Base-by-base conservation (phyloP, 1,284 basidiomycete genomes). In the Ceratobasidium sp. region DNA sequence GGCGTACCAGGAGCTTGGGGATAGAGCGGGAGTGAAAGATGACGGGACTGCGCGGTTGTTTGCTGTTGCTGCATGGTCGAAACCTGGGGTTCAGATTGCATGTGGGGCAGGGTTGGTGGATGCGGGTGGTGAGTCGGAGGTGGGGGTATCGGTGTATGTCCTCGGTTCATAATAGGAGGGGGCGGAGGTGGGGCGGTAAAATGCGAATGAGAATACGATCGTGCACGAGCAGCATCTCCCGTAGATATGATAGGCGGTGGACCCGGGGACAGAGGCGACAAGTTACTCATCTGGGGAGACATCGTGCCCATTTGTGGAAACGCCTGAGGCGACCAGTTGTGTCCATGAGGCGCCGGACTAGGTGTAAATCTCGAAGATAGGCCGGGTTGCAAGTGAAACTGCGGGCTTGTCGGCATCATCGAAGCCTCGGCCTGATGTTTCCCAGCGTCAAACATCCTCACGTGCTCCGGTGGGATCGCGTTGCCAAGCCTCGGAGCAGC, bases 31-130 rank as follows among this genome's bases (percentile, higher is more conserved):
- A 58, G 56, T 17, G 56, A 58, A 10, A 32, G 27, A 15, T 58
- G 56, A 20, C 56, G 56, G 1, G 42, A 25, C 3, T 58, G 56
- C 8, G 56, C 29, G 38, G 43, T 58, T 7, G 56, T 38, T 7
- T n/a, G 35, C 31, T n/a, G 38, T 38, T 17, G 40, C 7, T 45
- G 45, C 10, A 8, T 49, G 4, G 35, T 40, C 7, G 32, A 32
- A 25, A 47, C 5, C 12, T 62, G 58, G 25, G 58, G 43, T n/a
- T 49, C 58, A 12, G 58, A 62, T 2, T 29, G 58, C 5, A 43
- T 22, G 8, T 25, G 15, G n/a, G 56, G 56, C 38, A 58, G 20
- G n/a, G 56, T 38, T 17, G 56, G 56, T 1, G 55, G 55, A 7
- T 34, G 55, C 2, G 56, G 56, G 2, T 38, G 56, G 20, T 31